Evolutionary conservation across 1,139 yeast genomes (phyloP).

Genomic region (Sugiyamaella grinbergsii): DNA sequence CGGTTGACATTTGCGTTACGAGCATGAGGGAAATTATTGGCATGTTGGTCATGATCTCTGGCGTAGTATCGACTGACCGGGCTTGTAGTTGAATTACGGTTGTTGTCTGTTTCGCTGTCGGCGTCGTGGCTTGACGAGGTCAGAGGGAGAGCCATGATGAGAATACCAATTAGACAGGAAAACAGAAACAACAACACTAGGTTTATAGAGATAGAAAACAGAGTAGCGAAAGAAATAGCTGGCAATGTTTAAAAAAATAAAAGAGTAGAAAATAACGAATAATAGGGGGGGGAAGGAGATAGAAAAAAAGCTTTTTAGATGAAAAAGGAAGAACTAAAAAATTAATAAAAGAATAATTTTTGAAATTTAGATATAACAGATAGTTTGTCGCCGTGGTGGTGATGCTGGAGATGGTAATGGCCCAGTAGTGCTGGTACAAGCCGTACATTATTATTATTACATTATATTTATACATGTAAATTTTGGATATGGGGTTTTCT

Average conservation of each 20-base stretch:
- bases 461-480: no score
- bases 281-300: not conserved
- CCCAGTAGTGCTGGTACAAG: not conserved
- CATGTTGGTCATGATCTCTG: not conserved
- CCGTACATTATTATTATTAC: not conserved
- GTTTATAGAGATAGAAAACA: not conserved
- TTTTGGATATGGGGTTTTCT: not conserved
- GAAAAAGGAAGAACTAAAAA: no score
- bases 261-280: not conserved
- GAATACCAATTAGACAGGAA: not conserved
- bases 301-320: no score
- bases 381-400: no score
- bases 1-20: no score
- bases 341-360: no score
- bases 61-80: not conserved
- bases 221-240: not conserved
- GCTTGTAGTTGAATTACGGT: not conserved
- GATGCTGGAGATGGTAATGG: not conserved
- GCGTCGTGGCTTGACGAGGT: not conserved
- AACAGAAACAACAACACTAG: not conserved
- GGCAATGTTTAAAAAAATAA: conserved; percentile 1
- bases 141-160: conserved; percentile 13
- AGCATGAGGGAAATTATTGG: no score
- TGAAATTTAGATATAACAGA: no score
- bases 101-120: not conserved